Conservation (phyloP, 2,329 filamentous ascomycete genomes). For the Scleromitrula shiraiana region DNA sequence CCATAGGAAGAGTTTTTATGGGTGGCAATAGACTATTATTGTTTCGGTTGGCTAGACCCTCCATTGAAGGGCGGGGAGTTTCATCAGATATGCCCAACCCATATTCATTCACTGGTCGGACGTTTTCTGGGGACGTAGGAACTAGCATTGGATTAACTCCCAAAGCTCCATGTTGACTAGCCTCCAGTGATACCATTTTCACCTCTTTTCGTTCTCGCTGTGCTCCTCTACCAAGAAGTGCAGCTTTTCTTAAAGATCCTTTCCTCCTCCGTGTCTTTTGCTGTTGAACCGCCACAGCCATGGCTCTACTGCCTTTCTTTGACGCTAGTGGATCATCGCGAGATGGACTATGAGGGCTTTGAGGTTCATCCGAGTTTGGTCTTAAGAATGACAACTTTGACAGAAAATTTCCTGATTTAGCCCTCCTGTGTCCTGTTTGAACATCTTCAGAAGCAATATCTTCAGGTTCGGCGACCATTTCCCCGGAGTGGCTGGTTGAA, state of each 20-base stretch:
- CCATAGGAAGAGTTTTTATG: conserved; percentile 28
- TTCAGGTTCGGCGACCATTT: conserved; percentile 4
- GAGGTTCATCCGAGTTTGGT: conserved; percentile 34
- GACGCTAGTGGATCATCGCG: conserved; percentile 24
- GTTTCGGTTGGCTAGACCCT: conserved; percentile 35
- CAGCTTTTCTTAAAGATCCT: conserved; percentile 81
- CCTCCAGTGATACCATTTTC: conserved; percentile 31
- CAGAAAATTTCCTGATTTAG: conserved; percentile 48
- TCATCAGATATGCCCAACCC: conserved; percentile 42
- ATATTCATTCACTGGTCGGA: conserved; percentile 24
- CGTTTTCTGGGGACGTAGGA: conserved; percentile 23
- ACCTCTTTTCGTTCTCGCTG: conserved; percentile 51
- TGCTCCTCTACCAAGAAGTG: conserved; percentile 67
- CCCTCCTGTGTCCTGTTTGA: conserved; percentile 37
- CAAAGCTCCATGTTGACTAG: conserved; percentile 21
- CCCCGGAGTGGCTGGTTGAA: not conserved
- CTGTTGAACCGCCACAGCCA: conserved; percentile 34
- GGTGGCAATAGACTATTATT: conserved; percentile 22
- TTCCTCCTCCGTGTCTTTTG: conserved; percentile 60
- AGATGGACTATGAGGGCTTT: conserved; percentile 22
- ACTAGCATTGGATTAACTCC: conserved; percentile 14
- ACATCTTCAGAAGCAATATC: not conserved
- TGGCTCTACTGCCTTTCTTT: conserved; percentile 27
- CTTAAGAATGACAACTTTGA: conserved; percentile 64
- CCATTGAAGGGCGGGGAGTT: conserved; percentile 40